Conservation (phyloP, 169 alveolate genomes). For the Plasmodium gonderi region DNA sequence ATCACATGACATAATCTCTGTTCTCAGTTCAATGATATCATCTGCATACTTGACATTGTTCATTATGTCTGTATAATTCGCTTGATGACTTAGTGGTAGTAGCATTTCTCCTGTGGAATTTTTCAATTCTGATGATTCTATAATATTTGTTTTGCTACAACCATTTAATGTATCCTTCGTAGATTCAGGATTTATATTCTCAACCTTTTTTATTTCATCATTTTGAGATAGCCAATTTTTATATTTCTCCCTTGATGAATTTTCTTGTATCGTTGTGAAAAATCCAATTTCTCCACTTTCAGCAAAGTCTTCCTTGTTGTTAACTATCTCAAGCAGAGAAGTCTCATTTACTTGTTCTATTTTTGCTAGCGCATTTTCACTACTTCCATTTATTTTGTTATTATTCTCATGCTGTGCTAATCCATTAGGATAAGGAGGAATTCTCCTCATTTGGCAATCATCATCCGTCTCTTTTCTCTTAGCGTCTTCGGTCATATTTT, state of each 20-base stretch:
- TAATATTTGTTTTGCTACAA: background rate
- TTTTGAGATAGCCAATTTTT: background rate
- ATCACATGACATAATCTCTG: slow-evolving; percentile 57
- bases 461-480: background rate
- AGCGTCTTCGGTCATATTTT: background rate
- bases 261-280: too few species aligned
- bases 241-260: background rate
- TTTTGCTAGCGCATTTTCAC: too few species aligned
- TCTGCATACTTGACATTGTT: background rate
- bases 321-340: too few species aligned
- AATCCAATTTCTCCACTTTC: too few species aligned
- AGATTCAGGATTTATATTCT: background rate
- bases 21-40: slow-evolving; percentile 56
- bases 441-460: too few species aligned
- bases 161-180: background rate
- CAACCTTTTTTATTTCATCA: background rate
- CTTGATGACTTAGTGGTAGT: background rate
- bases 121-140: background rate
- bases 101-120: background rate
- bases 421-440: too few species aligned
- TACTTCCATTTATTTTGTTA: too few species aligned
- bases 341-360: too few species aligned
- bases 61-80: background rate
- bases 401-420: too few species aligned
- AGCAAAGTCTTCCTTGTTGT: too few species aligned